Conservation (phyloP, 2,329 filamentous ascomycete genomes). For the Calonectria naviculata region DNA sequence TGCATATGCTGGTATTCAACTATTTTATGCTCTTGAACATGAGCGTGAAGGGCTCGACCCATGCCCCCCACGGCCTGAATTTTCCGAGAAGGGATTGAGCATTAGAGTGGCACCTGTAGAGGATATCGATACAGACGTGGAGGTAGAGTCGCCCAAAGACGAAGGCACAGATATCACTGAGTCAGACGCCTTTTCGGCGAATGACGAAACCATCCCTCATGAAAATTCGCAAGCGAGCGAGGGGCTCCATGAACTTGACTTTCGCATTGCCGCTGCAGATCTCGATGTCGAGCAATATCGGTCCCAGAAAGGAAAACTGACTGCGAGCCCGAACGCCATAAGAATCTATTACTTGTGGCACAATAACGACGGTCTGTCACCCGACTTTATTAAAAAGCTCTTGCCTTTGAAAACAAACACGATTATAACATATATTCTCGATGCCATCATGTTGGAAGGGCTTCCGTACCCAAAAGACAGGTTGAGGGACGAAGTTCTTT, state of each 20-base stretch:
- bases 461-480: conserved; percentile 61
- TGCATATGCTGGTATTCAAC: conserved; percentile 80
- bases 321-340: conserved; percentile 50
- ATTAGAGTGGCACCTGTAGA: conserved; percentile 58
- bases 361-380: conserved; percentile 57
- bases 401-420: conserved; percentile 67
- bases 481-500: conserved; percentile 57
- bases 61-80: conserved; percentile 75
- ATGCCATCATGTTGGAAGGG: conserved; percentile 62
- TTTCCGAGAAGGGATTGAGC: conserved; percentile 74
- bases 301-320: conserved; percentile 36
- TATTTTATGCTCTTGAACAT: conserved; percentile 78
- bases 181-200: background rate
- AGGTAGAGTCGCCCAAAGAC: conserved; percentile 14
- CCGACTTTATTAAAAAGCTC: conserved; percentile 62
- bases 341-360: conserved; percentile 76
- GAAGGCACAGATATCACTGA: background rate
- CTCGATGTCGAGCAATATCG: conserved; percentile 50
- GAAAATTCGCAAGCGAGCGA: conserved; percentile 27
- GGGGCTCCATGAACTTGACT: conserved; percentile 43
- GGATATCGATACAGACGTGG: background rate
- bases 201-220: background rate
- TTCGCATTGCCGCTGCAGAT: conserved; percentile 57
- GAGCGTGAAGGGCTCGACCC: conserved; percentile 75
- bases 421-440: conserved; percentile 69